Evolutionary conservation across 768 basidiomycete species (phyloP), one percentile per base, ranked within the genome.

Genomic region (Lanmaoa rubissima): DNA sequence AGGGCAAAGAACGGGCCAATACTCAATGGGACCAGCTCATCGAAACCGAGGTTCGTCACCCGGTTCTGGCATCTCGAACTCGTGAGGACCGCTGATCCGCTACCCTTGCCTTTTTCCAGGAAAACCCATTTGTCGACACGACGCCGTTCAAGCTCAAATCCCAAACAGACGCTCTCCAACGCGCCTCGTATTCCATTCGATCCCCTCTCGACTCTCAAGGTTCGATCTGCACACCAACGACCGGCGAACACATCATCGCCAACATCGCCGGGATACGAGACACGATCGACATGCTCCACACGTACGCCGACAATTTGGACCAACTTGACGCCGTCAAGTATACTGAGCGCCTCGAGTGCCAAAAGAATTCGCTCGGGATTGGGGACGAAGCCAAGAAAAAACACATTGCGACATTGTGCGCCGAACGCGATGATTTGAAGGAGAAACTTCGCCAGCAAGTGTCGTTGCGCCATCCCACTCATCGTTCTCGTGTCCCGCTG

Each of bases 311-410:
- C 2, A 24, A 48, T 1, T n/a, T 69, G 1, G 48, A 56, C 1
- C 59, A 64, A 16, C 49, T 66, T 32, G 49, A 43, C 16, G 39
- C 73, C 0, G 53, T 59, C 41, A 63, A 66, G 10, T 73, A 76
- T 48, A 66, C 80, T 41, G 57, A 57, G 35, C 72, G 69, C 51
- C 69, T 81, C 38, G 78, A 82, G 57, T 69, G 75, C 39, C 74
- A 73, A 53, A 58, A 68, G 11, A 60, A 61, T 10, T 75, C 78
- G 21, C 66, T 74, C 46, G 72, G 71, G 43, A 70, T 73, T 43
- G 70, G 73, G 26, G 73, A 71, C 14, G 63, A 65, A 4, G 66
- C 64, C 5, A 79, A 78, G 58, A 65, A 64, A 34, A 63, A 42
- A 28, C 43, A 21, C 1, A 64, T 71, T 2, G 52, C 42, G 5